Evolutionary conservation across 139 green algal species (phyloP).

Genomic region (Chlamydomonas urium): DNA sequence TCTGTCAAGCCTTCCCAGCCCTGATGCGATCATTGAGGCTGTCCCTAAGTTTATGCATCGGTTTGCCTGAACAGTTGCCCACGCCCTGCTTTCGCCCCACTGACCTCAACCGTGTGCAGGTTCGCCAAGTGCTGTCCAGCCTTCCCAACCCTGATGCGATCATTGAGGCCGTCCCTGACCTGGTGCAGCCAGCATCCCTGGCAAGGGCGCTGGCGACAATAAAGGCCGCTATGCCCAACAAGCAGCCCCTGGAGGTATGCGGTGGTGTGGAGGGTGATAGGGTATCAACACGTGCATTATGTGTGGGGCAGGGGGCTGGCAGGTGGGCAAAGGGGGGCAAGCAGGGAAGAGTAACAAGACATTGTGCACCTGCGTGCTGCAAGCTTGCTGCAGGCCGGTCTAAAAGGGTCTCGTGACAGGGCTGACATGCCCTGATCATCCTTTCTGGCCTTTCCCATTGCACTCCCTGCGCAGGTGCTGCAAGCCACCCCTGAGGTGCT

Average conservation of each 20-base stretch:
- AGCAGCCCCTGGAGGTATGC: constrained; percentile 25
- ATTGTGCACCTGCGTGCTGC: too few relatives aligned
- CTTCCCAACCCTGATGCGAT: constrained; percentile 33
- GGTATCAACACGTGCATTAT: not conserved
- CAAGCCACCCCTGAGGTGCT: constrained; percentile 31
- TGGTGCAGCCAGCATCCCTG: constrained; percentile 35
- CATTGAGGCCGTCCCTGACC: constrained; percentile 36
- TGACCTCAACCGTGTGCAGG: constrained; percentile 15
- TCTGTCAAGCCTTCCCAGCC: not conserved
- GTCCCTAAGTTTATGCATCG: not conserved
- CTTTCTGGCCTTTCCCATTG: not conserved
- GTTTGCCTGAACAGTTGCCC: not conserved
- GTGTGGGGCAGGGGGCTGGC: not conserved
- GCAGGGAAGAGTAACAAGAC: not conserved
- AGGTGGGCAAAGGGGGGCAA: not conserved
- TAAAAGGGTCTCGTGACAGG: too few relatives aligned
- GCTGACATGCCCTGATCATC: too few relatives aligned
- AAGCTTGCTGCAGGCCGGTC: too few relatives aligned
- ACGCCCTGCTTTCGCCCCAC: not conserved
- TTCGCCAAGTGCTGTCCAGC: constrained; percentile 26
- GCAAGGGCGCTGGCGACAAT: constrained; percentile 27
- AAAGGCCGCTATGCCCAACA: constrained; percentile 12
- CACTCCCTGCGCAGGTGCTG: constrained; percentile 12
- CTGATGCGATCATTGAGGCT: not conserved
- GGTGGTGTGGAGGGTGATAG: not conserved